Evolutionary conservation across 176 grass and related monocot species (phyloP), one percentile per base, ranked within the genome.

Genomic region (Eremochloa ophiuroides): DNA sequence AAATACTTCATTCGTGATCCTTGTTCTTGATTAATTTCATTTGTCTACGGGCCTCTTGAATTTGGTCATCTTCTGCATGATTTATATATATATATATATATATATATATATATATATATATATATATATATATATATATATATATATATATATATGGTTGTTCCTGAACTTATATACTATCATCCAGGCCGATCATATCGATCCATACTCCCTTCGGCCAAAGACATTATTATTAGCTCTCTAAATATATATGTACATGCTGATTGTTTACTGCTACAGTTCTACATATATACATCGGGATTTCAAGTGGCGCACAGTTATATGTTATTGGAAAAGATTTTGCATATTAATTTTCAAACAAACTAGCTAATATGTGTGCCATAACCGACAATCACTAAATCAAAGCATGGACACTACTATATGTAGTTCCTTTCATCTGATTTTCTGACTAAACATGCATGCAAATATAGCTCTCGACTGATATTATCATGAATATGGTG

Each of bases 141-240:
- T n/a, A n/a, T n/a, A n/a, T n/a, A n/a, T n/a, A 23, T 39, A 39
- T 10, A 8, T n/a, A 27, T 60, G 13, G 56, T 6, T 69, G 46
- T 17, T 80, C 81, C 62, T 68, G 69, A 74, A 12, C 74, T 38
- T n/a, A 7, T 53, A 53, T n/a, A 76, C n/a, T n/a, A n/a, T n/a
- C n/a, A n/a, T 71, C 17, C 0, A 68, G 71, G 61, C 33, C 46
- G 1, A 22, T 43, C 6, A n/a, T n/a, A n/a, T n/a, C n/a, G 25
- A 18, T 25, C 18, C 1, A 6, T 53, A 53, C 7, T 26, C 4
- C 18, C n/a, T 62, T 74, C 22, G 33, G 58, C 74, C 75, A 74
- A 82, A 87, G 55, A 53, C 43, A 42, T 82, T 39, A 39, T 63
- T 82, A 67, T 28, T 61, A 28, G 20, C 13, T 47, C 41, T 62